Evolutionary conservation across 2,329 filamentous ascomycete genomes (phyloP), one percentile per base, ranked within the genome.

Genomic region (Aspergillus hortae): DNA sequence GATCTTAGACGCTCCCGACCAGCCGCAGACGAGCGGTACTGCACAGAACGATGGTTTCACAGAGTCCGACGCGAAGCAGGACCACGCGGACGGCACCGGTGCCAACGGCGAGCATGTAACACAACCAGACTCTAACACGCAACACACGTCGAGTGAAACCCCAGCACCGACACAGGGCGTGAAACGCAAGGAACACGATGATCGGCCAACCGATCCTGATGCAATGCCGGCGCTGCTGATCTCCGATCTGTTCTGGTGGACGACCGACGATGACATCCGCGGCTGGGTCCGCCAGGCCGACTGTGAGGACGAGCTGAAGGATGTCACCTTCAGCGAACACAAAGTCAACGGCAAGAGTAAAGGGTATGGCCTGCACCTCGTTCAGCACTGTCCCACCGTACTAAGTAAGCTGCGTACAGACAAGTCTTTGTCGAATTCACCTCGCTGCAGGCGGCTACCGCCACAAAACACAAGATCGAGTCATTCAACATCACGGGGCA

Each of bases 301-400:
- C 2, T 89, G 85, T 61, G 94, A 97, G 69, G 81, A 86, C 43
- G 90, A 96, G 64, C 76, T 97, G 15, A 91, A 89, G 64, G 94
- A 97, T 55, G 84, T 99, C 47, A 96, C 92, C 0, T 99, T 97
- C 70, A 96, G 90, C 64, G 94, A 99, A 70, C 94, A 97, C 74
- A 99, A 99, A 70, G 92, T 97, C 44, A 99, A 99, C 61, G 94
- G 94, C 61, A 99, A 99, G 76, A 96, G 90, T 74, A 96, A 97
- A 77, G 92, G 94, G 92, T 95, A 80, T 58, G 85, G 15, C 23
- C 35, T 38, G 15, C 11, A 14, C 15, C 9, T 30, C 27, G 21
- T 23, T 6, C 17, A 25, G 25, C 10, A 6, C n/a, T 49, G 6
- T 49, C 38, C 32, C 9, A 51, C 43, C 12, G n/a, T 30, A 33